Base-by-base conservation (phyloP, 805 yeast species). In the Candida vaughaniae region DNA sequence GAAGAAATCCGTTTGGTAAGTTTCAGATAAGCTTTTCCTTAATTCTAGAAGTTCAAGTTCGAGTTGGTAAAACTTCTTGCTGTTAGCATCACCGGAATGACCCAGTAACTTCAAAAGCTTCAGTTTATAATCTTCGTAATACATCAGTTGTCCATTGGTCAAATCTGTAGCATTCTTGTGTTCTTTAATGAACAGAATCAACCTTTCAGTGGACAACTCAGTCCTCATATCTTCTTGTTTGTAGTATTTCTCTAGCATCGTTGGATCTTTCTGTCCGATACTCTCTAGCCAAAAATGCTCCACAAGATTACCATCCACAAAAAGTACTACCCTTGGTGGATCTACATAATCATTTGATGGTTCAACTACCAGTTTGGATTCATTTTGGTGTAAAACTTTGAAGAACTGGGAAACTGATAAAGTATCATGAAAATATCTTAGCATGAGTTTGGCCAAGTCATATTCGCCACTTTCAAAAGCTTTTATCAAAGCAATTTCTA, bases 361-460 rank as follows among this genome's bases (percentile, higher is more conserved):
- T 14, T 55, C 34, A n/a, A 48, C 47, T 49, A 38, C 49, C 0
- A 54, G 42, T 17, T 68, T 64, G 2, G 64, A 61, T 38, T 69
- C 73, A 34, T 64, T 66, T 39, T 67, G 73, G 46, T 77, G 79
- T 31, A 91, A 54, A 3, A 84, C 47, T 44, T 81, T 78, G 59
- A 83, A 83, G 43, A 91, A 81, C 33, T 81, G 84, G 0, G 93
- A 79, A 2, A 71, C 51, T 0, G 87, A 69, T 6, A 85, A 56
- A 25, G 75, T 75, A 28, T 75, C 66, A 36, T 70, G 67, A 17
- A 90, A 62, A 17, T 71, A 66, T 12, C 79, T 53, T 31, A 91
- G 53, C 0, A 84, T 78, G 37, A 75, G 72, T 31, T 71, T 60
- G 5, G 82, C 70, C 25, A 87, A 63, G 52, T 82, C 88, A 29